Evolutionary conservation across 495 filamentous ascomycete genomes (phyloP).

Genomic region (Parathielavia hyrcaniae): DNA sequence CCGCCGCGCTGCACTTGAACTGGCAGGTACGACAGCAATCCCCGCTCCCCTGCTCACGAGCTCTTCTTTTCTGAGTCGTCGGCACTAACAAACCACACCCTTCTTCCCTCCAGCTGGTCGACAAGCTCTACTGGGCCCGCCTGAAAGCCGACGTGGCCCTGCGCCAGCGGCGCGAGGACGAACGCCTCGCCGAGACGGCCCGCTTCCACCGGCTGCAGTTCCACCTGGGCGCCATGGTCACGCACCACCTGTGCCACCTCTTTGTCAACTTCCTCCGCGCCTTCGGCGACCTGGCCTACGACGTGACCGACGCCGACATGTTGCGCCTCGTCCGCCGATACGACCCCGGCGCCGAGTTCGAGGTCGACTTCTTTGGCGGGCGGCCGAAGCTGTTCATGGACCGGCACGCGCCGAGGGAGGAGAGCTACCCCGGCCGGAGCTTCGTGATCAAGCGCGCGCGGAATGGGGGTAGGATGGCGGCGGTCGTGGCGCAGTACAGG

Average conservation of each 20-base stretch:
- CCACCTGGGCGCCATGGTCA: constrained; percentile 21
- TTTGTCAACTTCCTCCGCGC: constrained; percentile 20
- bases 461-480: constrained; percentile 16
- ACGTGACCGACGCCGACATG: constrained; percentile 19
- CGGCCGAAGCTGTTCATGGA: constrained; percentile 23
- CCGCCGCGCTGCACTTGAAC: constrained; percentile 22
- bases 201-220: constrained; percentile 22
- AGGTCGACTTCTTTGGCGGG: constrained; percentile 25
- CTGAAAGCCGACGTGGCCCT: constrained; percentile 20
- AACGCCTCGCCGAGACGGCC: neutral
- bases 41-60: neutral
- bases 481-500: constrained; percentile 12
- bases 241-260: constrained; percentile 25
- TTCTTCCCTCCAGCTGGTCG: constrained; percentile 10
- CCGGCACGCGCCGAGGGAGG: constrained; percentile 6
- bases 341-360: constrained; percentile 23
- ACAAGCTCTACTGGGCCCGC: constrained; percentile 22
- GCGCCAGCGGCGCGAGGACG: constrained; percentile 12
- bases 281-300: constrained; percentile 2
- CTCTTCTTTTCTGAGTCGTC: neutral
- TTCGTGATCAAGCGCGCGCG: constrained; percentile 19
- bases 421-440: constrained; percentile 15
- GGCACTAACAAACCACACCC: neutral
- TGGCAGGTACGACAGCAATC: constrained; percentile 5
- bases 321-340: constrained; percentile 19